Evolutionary conservation across 208 protist genomes (phyloP), one percentile per base, ranked within the genome.

Genomic region (Strigomonas galati): DNA sequence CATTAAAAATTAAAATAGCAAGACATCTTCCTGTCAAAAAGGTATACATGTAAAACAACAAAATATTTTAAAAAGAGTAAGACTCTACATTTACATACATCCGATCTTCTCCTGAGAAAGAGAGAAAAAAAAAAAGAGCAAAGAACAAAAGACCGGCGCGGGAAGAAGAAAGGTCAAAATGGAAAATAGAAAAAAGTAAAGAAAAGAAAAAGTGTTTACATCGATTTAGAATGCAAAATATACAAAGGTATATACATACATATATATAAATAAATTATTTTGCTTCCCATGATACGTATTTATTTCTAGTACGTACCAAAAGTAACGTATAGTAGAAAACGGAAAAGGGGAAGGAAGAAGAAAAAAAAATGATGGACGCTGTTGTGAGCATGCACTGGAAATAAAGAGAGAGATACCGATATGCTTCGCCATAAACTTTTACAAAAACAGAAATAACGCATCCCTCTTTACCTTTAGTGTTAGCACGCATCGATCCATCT

Each of bases 181-280:
- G 40, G n/a, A 62, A 21, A 0, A 28, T 30, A 61, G 51, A 40
- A 43, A 43, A 63, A 63, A n/a, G 23, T 30, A 32, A 26, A 44
- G 32, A 53, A 48, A 58, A n/a, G n/a, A n/a, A n/a, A n/a, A n/a
- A n/a, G n/a, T n/a, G 17, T 48, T 21, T 52, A 52, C 35, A 60
- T 53, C 62, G 12, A 26, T 6, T 32, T 7, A 26, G 32, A 28
- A 17, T 49, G 7, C 10, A 65, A 17, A n/a, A 67, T 46, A 37
- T n/a, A 54, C 63, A 62, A 62, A 21, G 54, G n/a, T 60, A 55
- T 46, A 37, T n/a, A n/a, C n/a, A n/a, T n/a, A n/a, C n/a, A n/a
- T n/a, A n/a, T n/a, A n/a, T n/a, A n/a, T n/a, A n/a, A n/a, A n/a
- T n/a, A n/a, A n/a, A n/a, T n/a, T n/a, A n/a, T n/a, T n/a, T n/a